phyloP scores from a whole-genome alignment of 192 early-diverging fungal genomes.

The Mortierella claussenii region DNA sequence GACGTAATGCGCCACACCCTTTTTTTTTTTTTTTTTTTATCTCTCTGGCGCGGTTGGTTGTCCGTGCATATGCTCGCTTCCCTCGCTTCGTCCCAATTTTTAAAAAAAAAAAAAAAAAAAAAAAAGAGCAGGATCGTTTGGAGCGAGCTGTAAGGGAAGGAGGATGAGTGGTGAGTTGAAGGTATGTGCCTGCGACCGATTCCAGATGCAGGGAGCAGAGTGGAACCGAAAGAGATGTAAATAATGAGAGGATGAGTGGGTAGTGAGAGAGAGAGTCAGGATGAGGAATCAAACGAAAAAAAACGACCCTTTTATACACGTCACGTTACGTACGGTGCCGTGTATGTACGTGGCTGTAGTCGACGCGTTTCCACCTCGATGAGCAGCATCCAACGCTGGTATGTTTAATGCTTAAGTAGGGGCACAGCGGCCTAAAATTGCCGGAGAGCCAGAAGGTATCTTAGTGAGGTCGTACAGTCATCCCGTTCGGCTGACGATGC shows the following conservation, averaged over 20 bases:
- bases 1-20: too few relatives aligned
- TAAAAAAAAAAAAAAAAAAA: not conserved
- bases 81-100: too few relatives aligned
- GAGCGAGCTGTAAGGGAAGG: too few relatives aligned
- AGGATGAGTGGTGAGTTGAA: too few relatives aligned
- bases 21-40: too few relatives aligned
- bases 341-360: not conserved
- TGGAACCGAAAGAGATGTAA: too few relatives aligned
- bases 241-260: too few relatives aligned
- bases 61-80: too few relatives aligned
- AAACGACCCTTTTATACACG: constrained; percentile 24
- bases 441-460: not conserved
- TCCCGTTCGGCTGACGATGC: constrained; percentile 2
- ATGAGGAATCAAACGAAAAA: not conserved
- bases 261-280: not conserved
- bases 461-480: not conserved
- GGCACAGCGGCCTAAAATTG: not conserved
- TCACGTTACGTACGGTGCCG: constrained; percentile 15
- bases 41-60: too few relatives aligned
- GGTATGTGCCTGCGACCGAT: too few relatives aligned
- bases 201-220: too few relatives aligned
- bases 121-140: not conserved
- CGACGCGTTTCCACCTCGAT: not conserved
- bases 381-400: not conserved
- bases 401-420: not conserved